Conservation (phyloP, 257 asterid species). For the Penstemon newberryi region DNA sequence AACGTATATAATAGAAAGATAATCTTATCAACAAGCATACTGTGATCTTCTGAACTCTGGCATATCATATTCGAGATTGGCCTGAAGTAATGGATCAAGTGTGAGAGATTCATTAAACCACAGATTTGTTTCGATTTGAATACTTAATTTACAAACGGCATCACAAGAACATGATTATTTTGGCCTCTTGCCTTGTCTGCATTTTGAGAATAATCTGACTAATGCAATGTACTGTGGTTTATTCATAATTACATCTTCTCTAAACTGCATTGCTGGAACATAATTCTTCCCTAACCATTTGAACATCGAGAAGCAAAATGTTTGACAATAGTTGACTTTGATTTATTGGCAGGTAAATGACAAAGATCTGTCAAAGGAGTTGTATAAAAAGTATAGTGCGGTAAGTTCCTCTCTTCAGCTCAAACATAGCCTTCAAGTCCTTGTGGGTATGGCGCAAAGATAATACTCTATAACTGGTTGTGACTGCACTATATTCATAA, state of each 20-base stretch:
- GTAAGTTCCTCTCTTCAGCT: conserved; percentile 43
- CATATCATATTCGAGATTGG: background rate
- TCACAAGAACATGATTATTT: background rate
- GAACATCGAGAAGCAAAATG: conserved; percentile 9
- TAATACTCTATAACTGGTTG: background rate
- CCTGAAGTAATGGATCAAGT: background rate
- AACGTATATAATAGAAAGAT: background rate
- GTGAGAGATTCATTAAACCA: too few relatives aligned
- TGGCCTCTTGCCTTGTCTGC: conserved; percentile 1
- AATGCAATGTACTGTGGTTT: conserved; percentile 4
- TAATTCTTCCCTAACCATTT: conserved; percentile 5
- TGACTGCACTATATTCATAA: background rate
- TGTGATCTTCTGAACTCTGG: conserved; percentile 8
- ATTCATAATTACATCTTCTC: conserved; percentile 1
- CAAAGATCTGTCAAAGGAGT: conserved; percentile 86
- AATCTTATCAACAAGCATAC: background rate
- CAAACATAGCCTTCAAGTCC: conserved; percentile 15
- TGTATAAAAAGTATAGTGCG: conserved; percentile 88
- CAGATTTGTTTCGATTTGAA: background rate
- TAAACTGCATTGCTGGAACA: conserved; percentile 17
- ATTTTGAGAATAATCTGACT: conserved; percentile 2
- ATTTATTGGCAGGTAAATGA: conserved; percentile 62
- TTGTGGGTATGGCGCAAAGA: conserved; percentile 16
- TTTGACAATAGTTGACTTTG: conserved; percentile 26
- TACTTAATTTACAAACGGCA: background rate